Percentiles rank a stretch among this genome's conserved stretches.
Evolutionary conservation across 305 asterid species (phyloP).

Genomic region (Fraxinus angustifolia): DNA sequence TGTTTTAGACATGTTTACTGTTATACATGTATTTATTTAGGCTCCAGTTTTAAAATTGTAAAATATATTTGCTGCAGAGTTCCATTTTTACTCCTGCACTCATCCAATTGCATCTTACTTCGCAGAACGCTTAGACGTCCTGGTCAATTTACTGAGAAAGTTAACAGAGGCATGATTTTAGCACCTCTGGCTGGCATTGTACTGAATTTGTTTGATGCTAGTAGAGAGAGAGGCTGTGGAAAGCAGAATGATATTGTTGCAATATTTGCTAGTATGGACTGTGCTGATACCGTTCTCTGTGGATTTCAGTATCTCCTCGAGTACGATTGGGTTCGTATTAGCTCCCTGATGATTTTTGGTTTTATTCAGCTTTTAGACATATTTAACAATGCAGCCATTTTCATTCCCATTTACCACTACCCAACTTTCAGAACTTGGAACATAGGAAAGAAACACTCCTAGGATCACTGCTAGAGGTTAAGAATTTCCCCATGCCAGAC

Average conservation of each 20-base stretch:
- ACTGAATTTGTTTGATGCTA: constrained; percentile 68
- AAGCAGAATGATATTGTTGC: constrained; percentile 62
- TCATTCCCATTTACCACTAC: not conserved
- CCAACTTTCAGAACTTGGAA: not conserved
- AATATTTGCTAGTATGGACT: constrained; percentile 82
- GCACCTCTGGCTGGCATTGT: constrained; percentile 94
- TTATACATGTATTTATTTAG: not conserved
- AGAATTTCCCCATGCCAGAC: not conserved
- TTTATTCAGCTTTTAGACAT: not conserved
- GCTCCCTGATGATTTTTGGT: constrained; percentile 3
- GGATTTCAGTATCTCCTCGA: constrained; percentile 78
- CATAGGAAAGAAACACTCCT: not conserved
- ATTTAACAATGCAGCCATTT: not conserved
- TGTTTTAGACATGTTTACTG: not conserved
- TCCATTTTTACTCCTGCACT: constrained; percentile 14
- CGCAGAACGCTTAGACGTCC: constrained; percentile 72
- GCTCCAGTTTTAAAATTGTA: not conserved
- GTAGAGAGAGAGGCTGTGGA: constrained; percentile 30
- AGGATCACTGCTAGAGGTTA: not conserved
- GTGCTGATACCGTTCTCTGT: constrained; percentile 62
- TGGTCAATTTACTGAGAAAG: constrained; percentile 73
- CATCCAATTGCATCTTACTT: constrained; percentile 5
- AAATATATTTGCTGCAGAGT: not conserved
- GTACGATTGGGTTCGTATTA: constrained; percentile 70
- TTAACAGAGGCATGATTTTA: constrained; percentile 73